These are phyloP conservation scores for Candida koratica DNA, from an alignment of 805 yeast genomes.

Conservation along the genomic window DNA sequence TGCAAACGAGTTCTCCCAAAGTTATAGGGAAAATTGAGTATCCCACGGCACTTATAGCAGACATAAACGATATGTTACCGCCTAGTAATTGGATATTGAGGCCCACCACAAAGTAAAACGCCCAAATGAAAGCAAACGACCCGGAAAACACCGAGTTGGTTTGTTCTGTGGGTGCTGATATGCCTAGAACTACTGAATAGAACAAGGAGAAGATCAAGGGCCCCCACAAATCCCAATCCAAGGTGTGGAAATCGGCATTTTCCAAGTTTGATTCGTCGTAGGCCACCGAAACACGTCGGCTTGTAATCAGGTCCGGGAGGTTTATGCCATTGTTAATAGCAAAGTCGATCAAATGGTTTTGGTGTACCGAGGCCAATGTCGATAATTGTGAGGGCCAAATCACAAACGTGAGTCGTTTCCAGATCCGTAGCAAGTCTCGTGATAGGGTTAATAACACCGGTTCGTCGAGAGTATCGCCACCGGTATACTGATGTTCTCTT, in stretches of 20 bases:
- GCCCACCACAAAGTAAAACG: conserved; percentile 57
- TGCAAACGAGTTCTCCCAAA: conserved; percentile 47
- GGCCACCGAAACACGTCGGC: conserved; percentile 26
- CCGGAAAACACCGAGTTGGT: conserved; percentile 58
- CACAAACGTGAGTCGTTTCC: conserved; percentile 34
- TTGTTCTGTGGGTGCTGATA: conserved; percentile 41
- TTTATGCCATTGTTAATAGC: conserved; percentile 35
- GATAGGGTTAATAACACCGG: conserved; percentile 56
- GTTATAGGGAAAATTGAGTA: conserved; percentile 67
- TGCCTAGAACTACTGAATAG: conserved; percentile 51
- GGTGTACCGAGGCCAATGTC: conserved; percentile 34
- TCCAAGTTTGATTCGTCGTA: conserved; percentile 18
- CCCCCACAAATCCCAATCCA: conserved; percentile 71
- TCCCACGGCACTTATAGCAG: conserved; percentile 67
- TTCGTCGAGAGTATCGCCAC: conserved; percentile 72
- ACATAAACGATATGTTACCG: conserved; percentile 60
- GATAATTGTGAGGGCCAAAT: conserved; percentile 43
- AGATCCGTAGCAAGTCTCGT: conserved; percentile 36
- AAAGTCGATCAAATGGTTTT: conserved; percentile 28
- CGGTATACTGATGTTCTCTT: conserved; percentile 52
- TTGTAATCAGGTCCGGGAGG: conserved; percentile 31
- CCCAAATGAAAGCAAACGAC: conserved; percentile 60
- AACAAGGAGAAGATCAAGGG: conserved; percentile 60
- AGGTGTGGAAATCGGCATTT: conserved; percentile 17
- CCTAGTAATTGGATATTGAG: conserved; percentile 62